phyloP scores from a whole-genome alignment of 140 eudicot genomes.

The Flaveria floridana region DNA sequence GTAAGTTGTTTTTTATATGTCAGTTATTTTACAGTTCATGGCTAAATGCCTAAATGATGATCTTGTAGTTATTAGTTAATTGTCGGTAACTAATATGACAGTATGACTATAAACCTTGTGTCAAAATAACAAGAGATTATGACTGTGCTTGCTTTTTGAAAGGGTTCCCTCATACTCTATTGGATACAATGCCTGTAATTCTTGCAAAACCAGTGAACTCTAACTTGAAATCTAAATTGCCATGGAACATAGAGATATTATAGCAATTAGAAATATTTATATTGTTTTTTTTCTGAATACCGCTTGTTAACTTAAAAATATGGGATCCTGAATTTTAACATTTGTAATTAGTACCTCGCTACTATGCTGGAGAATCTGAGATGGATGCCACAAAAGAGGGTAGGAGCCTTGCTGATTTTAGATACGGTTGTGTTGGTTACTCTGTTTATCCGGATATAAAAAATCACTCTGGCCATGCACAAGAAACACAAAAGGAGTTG shows the following conservation, averaged over 20 bases:
- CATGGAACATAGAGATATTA: neutral
- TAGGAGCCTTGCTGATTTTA: conserved; percentile 72
- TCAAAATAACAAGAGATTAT: neutral
- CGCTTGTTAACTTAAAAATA: neutral
- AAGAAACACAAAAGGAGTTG: conserved; percentile 53
- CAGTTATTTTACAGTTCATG: neutral
- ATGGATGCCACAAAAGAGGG: conserved; percentile 80
- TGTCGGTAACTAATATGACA: neutral
- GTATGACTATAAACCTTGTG: neutral
- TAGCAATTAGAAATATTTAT: neutral
- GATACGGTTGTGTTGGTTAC: conserved; percentile 86
- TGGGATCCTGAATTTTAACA: conserved; percentile 23
- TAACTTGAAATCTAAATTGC: neutral
- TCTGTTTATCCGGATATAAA: conserved; percentile 73
- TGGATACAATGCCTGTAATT: neutral
- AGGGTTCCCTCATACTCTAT: neutral
- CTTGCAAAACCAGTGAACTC: neutral
- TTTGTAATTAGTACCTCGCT: conserved; percentile 57
- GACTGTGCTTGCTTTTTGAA: neutral
- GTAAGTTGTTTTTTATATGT: conserved; percentile 5
- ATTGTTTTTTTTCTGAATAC: conserved; percentile 2
- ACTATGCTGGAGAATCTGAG: conserved; percentile 83
- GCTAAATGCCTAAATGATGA: neutral
- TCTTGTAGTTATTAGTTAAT: neutral
- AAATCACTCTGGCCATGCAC: conserved; percentile 34